phyloP scores from a whole-genome alignment of 2,329 filamentous ascomycete species.

The Talaromyces atroroseus region DNA sequence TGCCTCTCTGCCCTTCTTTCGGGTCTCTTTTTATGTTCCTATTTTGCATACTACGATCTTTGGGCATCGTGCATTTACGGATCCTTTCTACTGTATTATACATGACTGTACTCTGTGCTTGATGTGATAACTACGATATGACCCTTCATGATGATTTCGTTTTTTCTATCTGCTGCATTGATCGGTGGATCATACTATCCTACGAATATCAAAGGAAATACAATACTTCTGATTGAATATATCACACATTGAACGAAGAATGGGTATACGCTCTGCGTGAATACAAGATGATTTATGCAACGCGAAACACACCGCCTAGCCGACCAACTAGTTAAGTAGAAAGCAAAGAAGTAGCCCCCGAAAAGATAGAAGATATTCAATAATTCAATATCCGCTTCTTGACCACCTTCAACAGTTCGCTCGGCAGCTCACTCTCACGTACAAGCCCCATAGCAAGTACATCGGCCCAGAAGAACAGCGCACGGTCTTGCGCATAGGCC shows the following conservation, averaged over 20 bases:
- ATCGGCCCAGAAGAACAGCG: constrained; percentile 93
- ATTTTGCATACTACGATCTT: background rate
- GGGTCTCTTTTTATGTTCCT: background rate
- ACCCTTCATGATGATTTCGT: background rate
- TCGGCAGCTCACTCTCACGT: constrained; percentile 68
- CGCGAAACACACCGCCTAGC: background rate
- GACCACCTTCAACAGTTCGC: constrained; percentile 56
- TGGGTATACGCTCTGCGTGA: constrained; percentile 10
- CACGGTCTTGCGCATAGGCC: constrained; percentile 81
- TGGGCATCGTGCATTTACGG: background rate
- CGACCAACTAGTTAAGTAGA: background rate
- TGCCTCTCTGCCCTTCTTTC: background rate
- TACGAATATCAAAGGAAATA: background rate
- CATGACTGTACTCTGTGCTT: background rate
- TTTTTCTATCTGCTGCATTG: background rate
- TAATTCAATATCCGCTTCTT: constrained; percentile 61
- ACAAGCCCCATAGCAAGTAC: constrained; percentile 71
- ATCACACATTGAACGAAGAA: background rate
- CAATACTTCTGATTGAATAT: background rate
- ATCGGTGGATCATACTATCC: background rate
- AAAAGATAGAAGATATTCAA: constrained; percentile 29
- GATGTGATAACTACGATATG: background rate
- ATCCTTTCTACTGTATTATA: background rate
- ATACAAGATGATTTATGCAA: background rate
- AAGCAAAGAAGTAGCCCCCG: background rate